phyloP scores from a whole-genome alignment of 257 asterid genomes.

The Capsicum pubescens region DNA sequence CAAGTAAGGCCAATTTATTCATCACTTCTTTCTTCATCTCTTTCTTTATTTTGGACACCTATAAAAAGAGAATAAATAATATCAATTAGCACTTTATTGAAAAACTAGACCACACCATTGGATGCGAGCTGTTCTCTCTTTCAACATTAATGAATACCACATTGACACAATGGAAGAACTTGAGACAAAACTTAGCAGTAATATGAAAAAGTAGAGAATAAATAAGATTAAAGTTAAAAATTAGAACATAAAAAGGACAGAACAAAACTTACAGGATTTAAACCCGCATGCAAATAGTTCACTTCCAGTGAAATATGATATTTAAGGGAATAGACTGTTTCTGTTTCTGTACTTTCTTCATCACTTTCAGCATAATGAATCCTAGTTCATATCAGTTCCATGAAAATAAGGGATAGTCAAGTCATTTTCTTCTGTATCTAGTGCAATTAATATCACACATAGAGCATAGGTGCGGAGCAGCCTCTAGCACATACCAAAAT shows the following conservation, averaged over 20 bases:
- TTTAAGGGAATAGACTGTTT: conserved; percentile 89
- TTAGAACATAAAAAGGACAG: conserved; percentile 10
- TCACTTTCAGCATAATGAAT: conserved; percentile 98
- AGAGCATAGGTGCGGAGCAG: background rate
- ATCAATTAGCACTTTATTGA: too few species aligned
- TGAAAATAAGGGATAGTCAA: conserved; percentile 24
- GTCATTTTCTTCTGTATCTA: conserved; percentile 18
- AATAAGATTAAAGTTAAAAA: background rate
- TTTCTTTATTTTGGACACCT: too few species aligned
- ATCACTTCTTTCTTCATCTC: too few species aligned
- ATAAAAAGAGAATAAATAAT: too few species aligned
- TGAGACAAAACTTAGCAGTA: conserved; percentile 18
- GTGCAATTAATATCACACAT: conserved; percentile 24
- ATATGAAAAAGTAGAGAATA: background rate
- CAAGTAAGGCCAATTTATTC: too few species aligned
- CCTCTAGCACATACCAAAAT: conserved; percentile 4
- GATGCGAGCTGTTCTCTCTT: conserved; percentile 17
- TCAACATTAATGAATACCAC: background rate
- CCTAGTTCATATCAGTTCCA: conserved; percentile 54
- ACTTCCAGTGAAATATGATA: conserved; percentile 99
- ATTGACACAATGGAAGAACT: background rate
- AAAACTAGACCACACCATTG: too few species aligned
- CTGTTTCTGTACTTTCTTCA: conserved; percentile 91
- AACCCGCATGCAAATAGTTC: conserved; percentile 97
- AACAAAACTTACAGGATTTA: conserved; percentile 73